These are phyloP conservation scores for Scytalidium lignicola DNA, from an alignment of 2,329 filamentous ascomycete genomes.

Conservation along the genomic window DNA sequence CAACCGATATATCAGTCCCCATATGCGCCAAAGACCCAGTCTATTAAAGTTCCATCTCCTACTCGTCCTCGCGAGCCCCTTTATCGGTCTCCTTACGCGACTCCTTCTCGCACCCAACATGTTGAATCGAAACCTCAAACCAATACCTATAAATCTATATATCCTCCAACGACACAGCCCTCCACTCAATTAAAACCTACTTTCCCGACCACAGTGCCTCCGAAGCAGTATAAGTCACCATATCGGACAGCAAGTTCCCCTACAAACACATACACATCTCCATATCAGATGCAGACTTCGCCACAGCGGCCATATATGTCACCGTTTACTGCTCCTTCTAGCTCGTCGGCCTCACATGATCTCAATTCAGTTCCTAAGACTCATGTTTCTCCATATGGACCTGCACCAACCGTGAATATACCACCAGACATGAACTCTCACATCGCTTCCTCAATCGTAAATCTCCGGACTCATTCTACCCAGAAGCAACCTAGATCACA, in stretches of 20 bases:
- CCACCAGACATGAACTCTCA: not conserved
- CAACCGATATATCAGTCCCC: not conserved
- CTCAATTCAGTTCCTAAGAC: not conserved
- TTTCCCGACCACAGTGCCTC: not conserved
- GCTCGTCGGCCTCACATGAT: not conserved
- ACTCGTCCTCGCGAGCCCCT: not conserved
- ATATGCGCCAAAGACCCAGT: not conserved
- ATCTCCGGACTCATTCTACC: not conserved
- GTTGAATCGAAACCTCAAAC: not conserved
- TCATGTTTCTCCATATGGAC: not conserved
- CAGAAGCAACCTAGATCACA: not conserved
- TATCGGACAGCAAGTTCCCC: slow-evolving; percentile 1
- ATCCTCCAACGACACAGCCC: not conserved
- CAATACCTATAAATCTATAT: not conserved
- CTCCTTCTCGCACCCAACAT: not conserved
- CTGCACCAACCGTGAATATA: not conserved
- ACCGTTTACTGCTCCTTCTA: not conserved
- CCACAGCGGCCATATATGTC: not conserved
- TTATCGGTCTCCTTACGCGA: slow-evolving; percentile 1
- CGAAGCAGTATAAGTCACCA: slow-evolving; percentile 4
- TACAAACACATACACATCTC: slow-evolving; percentile 4
- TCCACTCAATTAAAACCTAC: not conserved
- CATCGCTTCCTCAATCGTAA: not conserved
- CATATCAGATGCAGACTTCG: not conserved
- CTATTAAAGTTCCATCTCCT: not conserved